Percentiles rank a stretch among this genome's conserved stretches.
These are phyloP conservation scores for Cinnamomum chago DNA, from an alignment of 164 flowering plant species.

Conservation along the genomic window DNA sequence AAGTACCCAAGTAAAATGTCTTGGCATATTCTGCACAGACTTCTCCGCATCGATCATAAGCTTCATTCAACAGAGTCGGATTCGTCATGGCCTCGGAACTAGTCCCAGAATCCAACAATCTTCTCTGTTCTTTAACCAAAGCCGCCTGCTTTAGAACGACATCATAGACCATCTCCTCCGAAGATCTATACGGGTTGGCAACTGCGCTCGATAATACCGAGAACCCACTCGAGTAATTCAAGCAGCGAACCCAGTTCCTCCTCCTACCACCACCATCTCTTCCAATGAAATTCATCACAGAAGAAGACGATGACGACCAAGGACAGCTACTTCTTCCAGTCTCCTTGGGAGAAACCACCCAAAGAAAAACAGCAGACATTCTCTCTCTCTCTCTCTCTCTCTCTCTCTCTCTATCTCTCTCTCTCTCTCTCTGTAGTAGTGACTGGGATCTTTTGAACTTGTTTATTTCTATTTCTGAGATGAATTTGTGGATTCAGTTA, in stretches of 20 bases:
- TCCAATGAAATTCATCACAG: conserved; percentile 13
- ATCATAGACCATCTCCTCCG: conserved; percentile 67
- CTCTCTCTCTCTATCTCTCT: neutral
- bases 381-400: neutral
- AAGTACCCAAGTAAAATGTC: conserved; percentile 30
- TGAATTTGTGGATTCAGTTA: no score
- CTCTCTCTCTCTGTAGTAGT: neutral
- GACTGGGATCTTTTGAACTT: neutral
- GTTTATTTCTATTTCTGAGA: no score
- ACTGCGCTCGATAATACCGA: conserved; percentile 40
- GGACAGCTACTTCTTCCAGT: conserved; percentile 12
- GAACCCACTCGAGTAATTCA: conserved; percentile 17
- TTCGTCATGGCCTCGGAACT: conserved; percentile 7
- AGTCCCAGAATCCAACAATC: conserved; percentile 6
- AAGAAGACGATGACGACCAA: neutral
- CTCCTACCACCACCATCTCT: conserved; percentile 8
- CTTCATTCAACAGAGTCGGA: conserved; percentile 14
- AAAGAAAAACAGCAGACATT: conserved; percentile 24
- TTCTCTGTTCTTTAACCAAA: conserved; percentile 43
- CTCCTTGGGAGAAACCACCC: conserved; percentile 34
- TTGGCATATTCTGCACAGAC: conserved; percentile 24
- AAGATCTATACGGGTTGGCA: conserved; percentile 49
- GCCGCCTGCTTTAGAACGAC: conserved; percentile 90
- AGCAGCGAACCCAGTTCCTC: neutral
- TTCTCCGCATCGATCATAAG: conserved; percentile 22